Percentiles rank a stretch among this genome's conserved stretches.
Evolutionary conservation across 768 basidiomycete species (phyloP).

Genomic region (Macrolepiota albuminosa): DNA sequence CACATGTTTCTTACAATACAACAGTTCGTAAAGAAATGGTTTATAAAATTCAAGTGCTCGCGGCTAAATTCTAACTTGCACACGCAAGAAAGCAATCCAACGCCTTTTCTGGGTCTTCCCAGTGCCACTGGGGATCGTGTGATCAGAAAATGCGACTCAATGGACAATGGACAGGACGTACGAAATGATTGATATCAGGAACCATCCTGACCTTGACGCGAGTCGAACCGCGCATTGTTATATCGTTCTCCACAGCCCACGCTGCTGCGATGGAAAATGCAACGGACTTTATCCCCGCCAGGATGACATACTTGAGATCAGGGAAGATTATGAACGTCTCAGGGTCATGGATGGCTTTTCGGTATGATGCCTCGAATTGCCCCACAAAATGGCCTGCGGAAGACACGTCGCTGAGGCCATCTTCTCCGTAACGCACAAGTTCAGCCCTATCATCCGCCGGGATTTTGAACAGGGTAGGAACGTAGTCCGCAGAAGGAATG

Average conservation of each 20-base stretch:
- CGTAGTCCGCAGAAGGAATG: conserved; percentile 13
- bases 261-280: conserved; percentile 12
- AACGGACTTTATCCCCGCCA: conserved; percentile 14
- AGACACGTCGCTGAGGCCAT: conserved; percentile 7
- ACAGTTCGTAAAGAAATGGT: no score
- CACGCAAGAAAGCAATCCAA: no score
- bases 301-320: not conserved
- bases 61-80: no score
- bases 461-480: conserved; percentile 23
- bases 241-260: conserved; percentile 19
- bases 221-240: conserved; percentile 3
- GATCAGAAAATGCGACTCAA: no score
- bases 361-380: no score
- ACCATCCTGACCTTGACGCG: conserved; percentile 11
- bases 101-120: no score
- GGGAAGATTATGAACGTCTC: conserved; percentile 16
- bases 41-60: no score
- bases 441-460: conserved; percentile 8
- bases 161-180: conserved; percentile 2
- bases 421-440: conserved; percentile 8
- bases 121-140: no score
- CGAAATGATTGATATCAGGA: conserved; percentile 18
- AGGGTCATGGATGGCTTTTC: no score
- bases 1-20: no score
- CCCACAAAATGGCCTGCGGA: no score